Conservation (phyloP, 768 basidiomycete species). For the Nevesoporus exiguus region DNA sequence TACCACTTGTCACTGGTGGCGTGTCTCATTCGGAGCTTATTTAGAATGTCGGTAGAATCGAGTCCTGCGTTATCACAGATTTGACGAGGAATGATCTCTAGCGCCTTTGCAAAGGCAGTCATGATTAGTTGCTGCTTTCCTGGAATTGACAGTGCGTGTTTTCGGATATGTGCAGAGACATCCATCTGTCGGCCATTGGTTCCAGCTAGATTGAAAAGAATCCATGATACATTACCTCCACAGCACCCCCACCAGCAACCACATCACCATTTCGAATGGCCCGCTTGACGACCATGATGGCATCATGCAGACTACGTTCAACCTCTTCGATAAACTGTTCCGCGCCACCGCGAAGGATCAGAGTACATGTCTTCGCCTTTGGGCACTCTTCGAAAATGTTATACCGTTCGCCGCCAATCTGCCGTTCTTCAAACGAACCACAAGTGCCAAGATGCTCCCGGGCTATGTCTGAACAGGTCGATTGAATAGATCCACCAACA, state of each 20-base stretch:
- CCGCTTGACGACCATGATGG: conserved; percentile 99
- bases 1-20: conserved; percentile 86
- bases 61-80: conserved; percentile 98
- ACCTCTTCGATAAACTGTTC: conserved; percentile 99
- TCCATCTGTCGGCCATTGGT: conserved; percentile 74
- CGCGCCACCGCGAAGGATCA: conserved; percentile 92
- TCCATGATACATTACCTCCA: conserved; percentile 60
- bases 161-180: conserved; percentile 89
- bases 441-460: conserved; percentile 93
- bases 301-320: conserved; percentile 95
- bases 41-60: conserved; percentile 95
- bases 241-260: conserved; percentile 96
- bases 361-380: conserved; percentile 92
- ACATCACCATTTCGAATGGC: conserved; percentile 94
- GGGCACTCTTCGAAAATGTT: conserved; percentile 94
- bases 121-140: conserved; percentile 95
- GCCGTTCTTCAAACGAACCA: conserved; percentile 86
- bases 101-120: conserved; percentile 92
- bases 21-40: conserved; percentile 96
- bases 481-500: conserved; percentile 91
- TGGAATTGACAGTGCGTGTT: conserved; percentile 86
- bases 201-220: neutral
- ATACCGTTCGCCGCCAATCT: conserved; percentile 95
- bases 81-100: conserved; percentile 97
- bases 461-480: conserved; percentile 89